Conservation (phyloP, 2,329 filamentous ascomycete genomes). For the Eutypa lata region DNA sequence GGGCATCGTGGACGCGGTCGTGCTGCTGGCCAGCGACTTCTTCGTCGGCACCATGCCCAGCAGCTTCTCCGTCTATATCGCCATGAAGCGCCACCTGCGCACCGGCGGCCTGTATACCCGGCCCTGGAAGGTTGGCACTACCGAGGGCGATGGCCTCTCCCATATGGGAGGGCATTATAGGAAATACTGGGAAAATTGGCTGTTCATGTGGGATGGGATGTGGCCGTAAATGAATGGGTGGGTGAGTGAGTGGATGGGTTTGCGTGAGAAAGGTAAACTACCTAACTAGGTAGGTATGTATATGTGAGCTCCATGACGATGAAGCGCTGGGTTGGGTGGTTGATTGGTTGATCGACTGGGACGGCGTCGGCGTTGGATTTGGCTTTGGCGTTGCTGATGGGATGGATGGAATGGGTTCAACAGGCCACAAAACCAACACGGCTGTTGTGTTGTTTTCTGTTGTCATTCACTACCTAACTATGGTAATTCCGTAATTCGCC, state of each 20-base stretch:
- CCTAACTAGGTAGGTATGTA: too few species aligned
- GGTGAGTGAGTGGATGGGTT: neutral
- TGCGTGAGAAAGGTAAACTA: too few species aligned
- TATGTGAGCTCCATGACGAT: too few species aligned
- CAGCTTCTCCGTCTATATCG: constrained; percentile 46
- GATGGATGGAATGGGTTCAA: too few species aligned
- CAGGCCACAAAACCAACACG: too few species aligned
- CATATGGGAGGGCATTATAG: constrained; percentile 42
- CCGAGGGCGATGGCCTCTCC: constrained; percentile 38
- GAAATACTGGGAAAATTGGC: constrained; percentile 45
- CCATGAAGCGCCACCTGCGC: constrained; percentile 42
- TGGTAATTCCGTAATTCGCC: too few species aligned
- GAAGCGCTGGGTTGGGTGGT: too few species aligned
- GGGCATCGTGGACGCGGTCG: constrained; percentile 39
- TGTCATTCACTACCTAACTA: too few species aligned
- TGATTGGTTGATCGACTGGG: too few species aligned
- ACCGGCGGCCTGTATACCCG: constrained; percentile 37
- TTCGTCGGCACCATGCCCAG: constrained; percentile 45
- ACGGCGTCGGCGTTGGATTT: too few species aligned
- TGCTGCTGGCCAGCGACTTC: constrained; percentile 35
- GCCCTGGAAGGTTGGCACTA: constrained; percentile 40
- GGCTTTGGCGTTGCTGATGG: too few species aligned
- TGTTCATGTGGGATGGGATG: constrained; percentile 45
- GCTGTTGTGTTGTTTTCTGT: too few species aligned
- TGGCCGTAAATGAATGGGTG: constrained; percentile 30